A percentile compares a stretch with the other conserved stretches of the same genome.
Evolutionary conservation across 2,329 filamentous ascomycete genomes (phyloP).

Genomic region (Hypoxylon sp.): DNA sequence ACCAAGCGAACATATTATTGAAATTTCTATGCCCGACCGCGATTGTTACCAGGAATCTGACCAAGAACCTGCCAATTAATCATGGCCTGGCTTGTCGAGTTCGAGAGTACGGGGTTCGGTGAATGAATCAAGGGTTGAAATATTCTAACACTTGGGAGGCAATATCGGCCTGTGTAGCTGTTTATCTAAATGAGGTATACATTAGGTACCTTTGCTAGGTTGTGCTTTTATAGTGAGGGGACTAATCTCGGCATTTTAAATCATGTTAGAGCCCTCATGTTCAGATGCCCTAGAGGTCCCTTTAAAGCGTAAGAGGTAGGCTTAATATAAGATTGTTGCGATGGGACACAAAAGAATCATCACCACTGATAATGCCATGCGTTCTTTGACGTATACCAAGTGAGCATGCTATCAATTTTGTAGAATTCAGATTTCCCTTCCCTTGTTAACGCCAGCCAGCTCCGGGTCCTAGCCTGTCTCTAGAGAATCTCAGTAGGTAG

Average conservation of each 20-base stretch:
- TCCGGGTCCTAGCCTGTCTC: slow-evolving; percentile 34
- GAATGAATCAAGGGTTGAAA: neutral
- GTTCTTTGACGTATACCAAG: neutral
- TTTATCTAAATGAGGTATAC: neutral
- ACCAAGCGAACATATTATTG: neutral
- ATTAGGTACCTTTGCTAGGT: neutral
- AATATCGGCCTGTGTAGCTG: neutral
- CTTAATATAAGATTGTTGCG: neutral
- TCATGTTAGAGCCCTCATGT: neutral
- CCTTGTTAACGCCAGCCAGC: slow-evolving; percentile 44
- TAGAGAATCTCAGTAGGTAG: slow-evolving; percentile 36
- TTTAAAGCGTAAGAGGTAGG: neutral
- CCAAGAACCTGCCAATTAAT: neutral
- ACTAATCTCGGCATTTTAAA: neutral
- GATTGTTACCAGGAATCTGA: neutral
- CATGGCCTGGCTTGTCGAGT: neutral
- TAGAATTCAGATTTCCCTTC: slow-evolving; percentile 35
- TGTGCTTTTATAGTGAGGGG: neutral
- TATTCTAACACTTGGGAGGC: neutral
- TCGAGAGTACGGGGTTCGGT: neutral
- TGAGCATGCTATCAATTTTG: slow-evolving; percentile 8
- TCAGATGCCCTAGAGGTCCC: neutral
- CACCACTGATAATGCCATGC: neutral
- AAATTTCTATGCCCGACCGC: neutral
- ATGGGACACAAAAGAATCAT: neutral